Percentiles rank a stretch among this genome's conserved stretches.
phyloP scores from a whole-genome alignment of 495 filamentous ascomycete species.

The Xylaria flabelliformis region DNA sequence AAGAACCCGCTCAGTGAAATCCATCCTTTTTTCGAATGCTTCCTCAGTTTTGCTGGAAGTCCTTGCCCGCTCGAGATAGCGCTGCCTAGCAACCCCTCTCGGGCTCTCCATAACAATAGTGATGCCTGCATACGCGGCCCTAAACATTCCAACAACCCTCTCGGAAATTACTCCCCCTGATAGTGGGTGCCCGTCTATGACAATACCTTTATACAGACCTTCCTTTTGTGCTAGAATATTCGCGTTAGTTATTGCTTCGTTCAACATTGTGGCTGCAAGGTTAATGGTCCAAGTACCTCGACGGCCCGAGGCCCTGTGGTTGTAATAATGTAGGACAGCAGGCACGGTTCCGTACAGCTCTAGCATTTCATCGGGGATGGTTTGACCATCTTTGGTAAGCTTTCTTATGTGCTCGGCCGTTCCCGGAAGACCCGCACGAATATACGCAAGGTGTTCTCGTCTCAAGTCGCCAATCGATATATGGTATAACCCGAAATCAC shows the following conservation, averaged over 20 bases:
- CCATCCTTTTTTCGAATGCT: conserved; percentile 3
- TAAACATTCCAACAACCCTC: neutral
- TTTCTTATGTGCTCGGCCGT: neutral
- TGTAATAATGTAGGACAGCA: neutral
- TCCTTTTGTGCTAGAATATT: neutral
- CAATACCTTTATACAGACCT: neutral
- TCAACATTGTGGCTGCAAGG: neutral
- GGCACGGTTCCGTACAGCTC: neutral
- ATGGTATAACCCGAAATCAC: conserved; percentile 5
- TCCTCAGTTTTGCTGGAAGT: neutral
- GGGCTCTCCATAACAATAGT: conserved; percentile 16
- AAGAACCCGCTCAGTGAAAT: neutral
- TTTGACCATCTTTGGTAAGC: neutral
- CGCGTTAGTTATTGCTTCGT: neutral
- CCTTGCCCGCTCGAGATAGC: conserved; percentile 8
- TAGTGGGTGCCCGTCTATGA: conserved; percentile 20
- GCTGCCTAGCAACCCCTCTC: neutral
- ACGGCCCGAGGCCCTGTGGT: neutral
- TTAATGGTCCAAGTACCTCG: neutral
- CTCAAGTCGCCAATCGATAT: conserved; percentile 17
- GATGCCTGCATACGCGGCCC: neutral
- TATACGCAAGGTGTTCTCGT: neutral
- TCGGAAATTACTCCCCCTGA: neutral
- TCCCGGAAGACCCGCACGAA: neutral
- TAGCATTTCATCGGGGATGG: neutral